Evolutionary conservation across 805 yeast genomes (phyloP), one percentile per base, ranked within the genome.

Genomic region (Hanseniaspora vineae): DNA sequence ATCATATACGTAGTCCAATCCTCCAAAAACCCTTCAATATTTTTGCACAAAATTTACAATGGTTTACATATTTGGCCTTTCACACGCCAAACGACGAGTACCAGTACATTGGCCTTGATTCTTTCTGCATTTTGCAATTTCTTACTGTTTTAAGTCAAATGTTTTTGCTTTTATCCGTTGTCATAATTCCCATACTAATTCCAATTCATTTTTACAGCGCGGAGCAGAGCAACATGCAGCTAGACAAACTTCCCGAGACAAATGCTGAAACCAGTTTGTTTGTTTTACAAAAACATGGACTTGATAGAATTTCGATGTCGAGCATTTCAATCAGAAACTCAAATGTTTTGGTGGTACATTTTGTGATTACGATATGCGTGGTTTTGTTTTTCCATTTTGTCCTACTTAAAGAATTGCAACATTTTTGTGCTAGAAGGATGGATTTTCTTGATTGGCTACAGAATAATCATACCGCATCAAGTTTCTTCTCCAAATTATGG

Each of bases 271-370:
- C 29, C 29, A 23, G 29, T 23, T 23, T 23, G 29, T 5, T 23
- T 23, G 29, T 23, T 23, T 23, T 23, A 23, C 29, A 8, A 23
- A 23, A 23, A 23, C 29, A 23, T 6, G 86, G 88, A 0, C 64
- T 88, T 44, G 95, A 87, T 55, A 67, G 64, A 44, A 66, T 85
- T 8, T 83, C 94, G 17, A 74, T 84, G 60, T 77, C 92, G 2
- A 82, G 84, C 55, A 72, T 86, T 3, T 73, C 86, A 0, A 68
- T 72, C 5, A 54, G 68, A 2, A 74, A 76, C 42, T 72, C 78
- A 0, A 57, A 61, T 3, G 60, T 76, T 19, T 68, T 81, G 50
- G 67, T 78, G 50, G 75, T 78, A 19, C 96, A 87, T 61, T 73
- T 87, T 46, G 58, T 77, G 0, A 65, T 82, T 62, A 70, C 84